Percentiles rank a stretch among this genome's conserved stretches.
phyloP scores from a whole-genome alignment of 345 rosid species.

The Boechera retrofracta region DNA sequence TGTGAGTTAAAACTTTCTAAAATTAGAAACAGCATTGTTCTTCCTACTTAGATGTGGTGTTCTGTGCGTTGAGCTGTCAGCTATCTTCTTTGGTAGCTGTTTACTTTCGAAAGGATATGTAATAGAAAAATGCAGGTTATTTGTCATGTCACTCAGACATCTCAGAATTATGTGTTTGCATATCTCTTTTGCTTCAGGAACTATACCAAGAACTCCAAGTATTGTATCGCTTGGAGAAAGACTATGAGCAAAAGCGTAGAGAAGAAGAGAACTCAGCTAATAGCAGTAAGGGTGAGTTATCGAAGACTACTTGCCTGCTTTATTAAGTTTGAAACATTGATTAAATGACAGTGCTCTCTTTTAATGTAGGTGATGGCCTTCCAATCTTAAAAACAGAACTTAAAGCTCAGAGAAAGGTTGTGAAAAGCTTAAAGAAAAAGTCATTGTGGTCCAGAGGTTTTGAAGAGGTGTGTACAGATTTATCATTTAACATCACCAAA shows the following conservation, averaged over 20 bases:
- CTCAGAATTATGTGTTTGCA: background rate
- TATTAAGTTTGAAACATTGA: constrained; percentile 20
- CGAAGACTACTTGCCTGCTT: constrained; percentile 1
- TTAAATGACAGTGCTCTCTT: constrained; percentile 18
- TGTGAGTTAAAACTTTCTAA: constrained; percentile 52
- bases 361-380: constrained; percentile 58
- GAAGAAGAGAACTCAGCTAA: constrained; percentile 66
- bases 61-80: constrained; percentile 15
- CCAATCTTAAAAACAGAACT: constrained; percentile 69
- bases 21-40: constrained; percentile 17
- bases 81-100: constrained; percentile 19
- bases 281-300: constrained; percentile 57
- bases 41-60: constrained; percentile 9
- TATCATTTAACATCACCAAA: constrained; percentile 15
- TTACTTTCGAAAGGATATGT: constrained; percentile 16
- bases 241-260: constrained; percentile 67
- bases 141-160: constrained; percentile 26
- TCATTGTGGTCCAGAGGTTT: constrained; percentile 87
- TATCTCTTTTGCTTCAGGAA: constrained; percentile 54
- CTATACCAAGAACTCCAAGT: constrained; percentile 79
- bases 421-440: constrained; percentile 79
- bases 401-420: constrained; percentile 76
- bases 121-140: constrained; percentile 26
- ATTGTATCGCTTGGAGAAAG: constrained; percentile 83
- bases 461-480: constrained; percentile 69